phyloP scores from a whole-genome alignment of 1,139 yeast genomes.

The Candida sp. region DNA sequence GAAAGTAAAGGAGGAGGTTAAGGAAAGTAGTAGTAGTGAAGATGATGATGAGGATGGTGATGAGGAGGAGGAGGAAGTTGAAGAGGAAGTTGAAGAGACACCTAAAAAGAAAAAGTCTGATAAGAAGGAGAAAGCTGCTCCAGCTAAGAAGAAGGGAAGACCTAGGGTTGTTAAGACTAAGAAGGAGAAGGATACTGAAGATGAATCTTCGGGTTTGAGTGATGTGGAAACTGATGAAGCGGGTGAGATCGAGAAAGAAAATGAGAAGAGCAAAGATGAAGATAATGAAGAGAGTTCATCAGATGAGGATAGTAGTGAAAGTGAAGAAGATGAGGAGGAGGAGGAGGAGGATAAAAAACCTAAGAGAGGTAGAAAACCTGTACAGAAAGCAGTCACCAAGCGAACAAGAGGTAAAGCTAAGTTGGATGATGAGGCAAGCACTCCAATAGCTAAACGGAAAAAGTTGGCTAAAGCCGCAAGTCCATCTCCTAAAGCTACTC shows the following conservation, averaged over 20 bases:
- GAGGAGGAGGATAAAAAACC: slow-evolving; percentile 15
- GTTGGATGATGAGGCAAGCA: slow-evolving; percentile 14
- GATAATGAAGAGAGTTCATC: slow-evolving; percentile 5
- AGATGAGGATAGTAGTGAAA: slow-evolving; percentile 3
- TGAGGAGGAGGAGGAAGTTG: not conserved
- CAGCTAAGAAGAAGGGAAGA: slow-evolving; percentile 2
- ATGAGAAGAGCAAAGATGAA: slow-evolving; percentile 9
- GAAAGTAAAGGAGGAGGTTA: slow-evolving; percentile 2
- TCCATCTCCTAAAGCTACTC: slow-evolving; percentile 12
- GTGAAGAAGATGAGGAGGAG: slow-evolving; percentile 11
- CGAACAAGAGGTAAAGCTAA: slow-evolving; percentile 25
- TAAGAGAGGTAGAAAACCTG: slow-evolving; percentile 5
- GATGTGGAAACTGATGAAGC: slow-evolving; percentile 7
- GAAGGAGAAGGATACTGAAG: not conserved
- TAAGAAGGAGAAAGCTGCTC: slow-evolving; percentile 1
- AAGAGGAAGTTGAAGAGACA: not conserved
- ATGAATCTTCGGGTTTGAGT: slow-evolving; percentile 9
- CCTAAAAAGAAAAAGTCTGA: not conserved
- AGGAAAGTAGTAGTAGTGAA: not conserved
- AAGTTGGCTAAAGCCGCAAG: slow-evolving; percentile 8
- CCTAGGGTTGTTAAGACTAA: slow-evolving; percentile 1
- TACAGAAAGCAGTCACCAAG: slow-evolving; percentile 12
- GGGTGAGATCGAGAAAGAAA: slow-evolving; percentile 4
- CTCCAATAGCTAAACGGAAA: slow-evolving; percentile 11
- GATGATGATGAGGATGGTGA: not conserved